Conservation (phyloP, 2,329 filamentous ascomycete species). For the Botryotinia globosa region DNA sequence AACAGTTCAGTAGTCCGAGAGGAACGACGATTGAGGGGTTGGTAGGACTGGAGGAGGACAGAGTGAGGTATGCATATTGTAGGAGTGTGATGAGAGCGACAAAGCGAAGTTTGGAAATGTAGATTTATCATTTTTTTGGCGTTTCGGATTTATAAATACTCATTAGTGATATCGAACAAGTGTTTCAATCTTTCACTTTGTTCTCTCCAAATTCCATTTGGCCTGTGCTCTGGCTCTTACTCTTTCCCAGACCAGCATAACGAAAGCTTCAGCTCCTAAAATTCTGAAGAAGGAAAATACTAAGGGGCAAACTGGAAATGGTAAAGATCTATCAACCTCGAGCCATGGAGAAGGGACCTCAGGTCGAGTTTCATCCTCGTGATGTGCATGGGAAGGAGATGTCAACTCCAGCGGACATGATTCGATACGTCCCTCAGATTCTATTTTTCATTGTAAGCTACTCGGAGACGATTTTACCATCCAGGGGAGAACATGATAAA, state of each 20-base stretch:
- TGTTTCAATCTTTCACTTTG: neutral
- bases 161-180: neutral
- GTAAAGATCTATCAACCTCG: neutral
- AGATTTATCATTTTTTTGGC: neutral
- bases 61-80: conserved; percentile 63
- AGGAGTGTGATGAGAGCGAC: conserved; percentile 68
- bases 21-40: conserved; percentile 77
- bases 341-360: neutral
- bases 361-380: neutral
- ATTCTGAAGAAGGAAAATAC: neutral
- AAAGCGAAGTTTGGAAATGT: conserved; percentile 40
- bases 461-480: no score
- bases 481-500: no score
- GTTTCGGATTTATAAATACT: neutral
- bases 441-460: no score
- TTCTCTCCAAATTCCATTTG: neutral
- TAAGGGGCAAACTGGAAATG: neutral
- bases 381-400: no score
- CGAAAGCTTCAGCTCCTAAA: neutral
- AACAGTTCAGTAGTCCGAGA: conserved; percentile 72
- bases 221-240: neutral
- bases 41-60: conserved; percentile 70
- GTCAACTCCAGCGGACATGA: no score
- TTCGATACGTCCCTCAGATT: no score
- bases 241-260: neutral